Base-by-base conservation (phyloP, 2,329 filamentous ascomycete species). In the Pseudocercospora cruenta region DNA sequence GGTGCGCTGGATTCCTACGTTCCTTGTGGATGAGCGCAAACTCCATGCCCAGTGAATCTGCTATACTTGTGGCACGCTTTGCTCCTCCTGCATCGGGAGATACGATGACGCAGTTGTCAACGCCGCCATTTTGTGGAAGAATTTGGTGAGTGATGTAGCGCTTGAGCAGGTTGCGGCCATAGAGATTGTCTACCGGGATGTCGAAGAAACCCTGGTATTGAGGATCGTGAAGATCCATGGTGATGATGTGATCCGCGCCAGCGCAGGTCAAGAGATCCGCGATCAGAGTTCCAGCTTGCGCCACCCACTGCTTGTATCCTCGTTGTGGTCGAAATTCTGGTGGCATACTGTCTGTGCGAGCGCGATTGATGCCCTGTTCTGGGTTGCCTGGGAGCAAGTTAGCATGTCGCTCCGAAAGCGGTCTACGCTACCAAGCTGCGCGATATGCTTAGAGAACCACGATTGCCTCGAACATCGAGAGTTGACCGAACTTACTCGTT, bases 181-280 rank as follows among this genome's bases (percentile, higher is more conserved):
- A 98, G 19, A 99, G 85, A 78, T 99, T 99, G 82, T 99, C 95
- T 64, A 99, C 95, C 2, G 95, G 95, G 65, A 98, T 97, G 77
- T 99, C 94, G 77, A 99, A 98, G 84, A 97, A 99, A 62, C 95
- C 95, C 80, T 99, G 95, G 77, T 98, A 98, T 80, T 99, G 93
- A 49, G 93, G 91, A 79, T 97, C 94, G 78, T 95, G 93, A 60
- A 99, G 86, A 77, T 99, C 95, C 91, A 99, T 96, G 33, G 94
- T 97, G 78, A 98, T 97, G 77, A 95, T 90, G 80, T 98, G 95
- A 79, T 99, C 94, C 54, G 95, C 93, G 70, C 95, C 95, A 69
- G 95, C 94, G 80, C 94, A 97, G 47, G 93, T 97, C 71, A 99
- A 85, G 53, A 99, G 87, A 78, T 98, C 94, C 59, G 95, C 95